phyloP scores from a whole-genome alignment of 352 stramenopile species.

The Aphanomyces stellatus region DNA sequence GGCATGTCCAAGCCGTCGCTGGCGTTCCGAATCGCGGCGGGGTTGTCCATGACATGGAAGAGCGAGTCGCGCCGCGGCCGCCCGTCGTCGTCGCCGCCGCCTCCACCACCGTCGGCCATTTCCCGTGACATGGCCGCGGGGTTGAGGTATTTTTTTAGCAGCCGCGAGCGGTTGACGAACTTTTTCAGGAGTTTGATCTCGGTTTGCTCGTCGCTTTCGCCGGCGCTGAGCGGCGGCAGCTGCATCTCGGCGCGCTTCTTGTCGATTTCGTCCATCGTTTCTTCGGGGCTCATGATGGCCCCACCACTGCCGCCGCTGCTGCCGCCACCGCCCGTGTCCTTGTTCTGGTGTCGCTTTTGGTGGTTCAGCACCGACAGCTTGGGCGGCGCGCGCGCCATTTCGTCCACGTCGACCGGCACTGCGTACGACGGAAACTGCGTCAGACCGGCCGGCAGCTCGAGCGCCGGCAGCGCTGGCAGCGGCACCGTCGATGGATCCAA shows the following conservation, averaged over 20 bases:
- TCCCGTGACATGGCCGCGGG: neutral
- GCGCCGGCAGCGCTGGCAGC: neutral
- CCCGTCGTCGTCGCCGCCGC: too few species aligned
- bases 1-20: neutral
- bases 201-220: neutral
- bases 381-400: neutral
- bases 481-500: neutral
- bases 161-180: conserved; percentile 10
- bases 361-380: neutral
- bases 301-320: neutral
- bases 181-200: conserved; percentile 10
- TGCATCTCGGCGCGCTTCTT: conserved; percentile 5
- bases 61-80: neutral
- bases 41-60: neutral
- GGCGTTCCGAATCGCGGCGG: neutral
- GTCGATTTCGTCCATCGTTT: conserved; percentile 13
- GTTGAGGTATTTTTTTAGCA: conserved; percentile 13
- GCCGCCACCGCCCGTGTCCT: neutral
- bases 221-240: neutral
- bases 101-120: too few species aligned
- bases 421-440: neutral
- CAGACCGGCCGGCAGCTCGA: neutral
- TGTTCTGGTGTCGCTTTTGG: neutral
- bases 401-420: neutral
- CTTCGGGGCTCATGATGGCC: neutral